Evolutionary conservation across 495 filamentous ascomycete species (phyloP).

Genomic region (Penicillium macrosclerotiorum): DNA sequence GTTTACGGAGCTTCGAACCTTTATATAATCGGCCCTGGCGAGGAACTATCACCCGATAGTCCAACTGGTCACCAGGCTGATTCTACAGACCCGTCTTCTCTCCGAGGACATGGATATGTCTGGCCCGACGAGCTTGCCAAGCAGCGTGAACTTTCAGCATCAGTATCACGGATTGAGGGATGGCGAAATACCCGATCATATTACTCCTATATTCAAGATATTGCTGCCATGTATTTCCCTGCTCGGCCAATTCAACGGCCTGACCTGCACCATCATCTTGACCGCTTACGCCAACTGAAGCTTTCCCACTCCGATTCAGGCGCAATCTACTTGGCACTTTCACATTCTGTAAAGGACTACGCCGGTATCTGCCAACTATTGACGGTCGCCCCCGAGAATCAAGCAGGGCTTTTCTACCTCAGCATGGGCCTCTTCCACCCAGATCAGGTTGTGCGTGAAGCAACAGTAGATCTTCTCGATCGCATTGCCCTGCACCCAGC

Average conservation of each 20-base stretch:
- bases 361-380: conserved; percentile 89
- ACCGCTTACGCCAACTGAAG: conserved; percentile 76
- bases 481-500: conserved; percentile 83
- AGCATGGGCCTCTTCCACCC: conserved; percentile 94
- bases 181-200: conserved; percentile 95
- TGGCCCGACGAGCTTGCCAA: conserved; percentile 83
- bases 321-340: conserved; percentile 78
- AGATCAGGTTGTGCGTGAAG: conserved; percentile 70
- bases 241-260: conserved; percentile 75
- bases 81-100: conserved; percentile 53
- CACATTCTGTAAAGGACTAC: conserved; percentile 73
- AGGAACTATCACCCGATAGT: conserved; percentile 47
- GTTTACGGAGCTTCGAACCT: conserved; percentile 90
- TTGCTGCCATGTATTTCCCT: conserved; percentile 48
- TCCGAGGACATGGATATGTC: conserved; percentile 87
- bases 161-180: conserved; percentile 88
- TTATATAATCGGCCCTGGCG: conserved; percentile 72
- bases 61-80: conserved; percentile 45
- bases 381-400: conserved; percentile 78
- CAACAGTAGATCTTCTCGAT: conserved; percentile 76
- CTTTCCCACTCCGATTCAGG: conserved; percentile 67
- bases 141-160: conserved; percentile 80
- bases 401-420: conserved; percentile 89
- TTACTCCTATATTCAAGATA: conserved; percentile 88
- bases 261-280: conserved; percentile 88